Evolutionary conservation across 2,329 filamentous ascomycete genomes (phyloP).

Genomic region (Sphaerulina populicola): DNA sequence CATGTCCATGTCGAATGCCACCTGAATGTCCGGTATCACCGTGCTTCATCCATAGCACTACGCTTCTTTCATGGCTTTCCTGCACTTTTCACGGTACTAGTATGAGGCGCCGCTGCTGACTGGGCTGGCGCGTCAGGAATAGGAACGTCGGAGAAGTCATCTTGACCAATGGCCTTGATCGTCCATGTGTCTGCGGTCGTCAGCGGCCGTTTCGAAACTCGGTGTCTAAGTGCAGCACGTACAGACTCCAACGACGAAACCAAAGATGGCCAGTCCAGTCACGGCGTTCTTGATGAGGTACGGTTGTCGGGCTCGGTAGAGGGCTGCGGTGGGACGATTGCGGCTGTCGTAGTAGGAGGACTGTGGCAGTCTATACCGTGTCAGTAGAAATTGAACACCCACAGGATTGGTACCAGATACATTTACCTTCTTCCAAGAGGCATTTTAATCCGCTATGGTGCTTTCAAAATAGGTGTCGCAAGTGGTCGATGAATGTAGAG

Average conservation of each 20-base stretch:
- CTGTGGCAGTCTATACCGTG: conserved; percentile 42
- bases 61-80: conserved; percentile 13
- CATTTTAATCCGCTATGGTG: conserved; percentile 11
- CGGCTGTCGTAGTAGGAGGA: conserved; percentile 88
- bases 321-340: conserved; percentile 75
- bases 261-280: conserved; percentile 66
- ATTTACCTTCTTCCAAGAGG: conserved; percentile 16
- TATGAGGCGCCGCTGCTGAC: conserved; percentile 29
- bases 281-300: conserved; percentile 85
- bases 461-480: not conserved
- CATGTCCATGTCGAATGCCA: not conserved
- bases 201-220: not conserved
- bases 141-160: conserved; percentile 92
- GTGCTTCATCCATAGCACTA: not conserved
- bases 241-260: conserved; percentile 81
- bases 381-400: conserved; percentile 1
- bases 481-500: not conserved
- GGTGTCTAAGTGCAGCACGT: conserved; percentile 37
- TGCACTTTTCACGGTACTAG: conserved; percentile 21
- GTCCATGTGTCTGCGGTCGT: conserved; percentile 55
- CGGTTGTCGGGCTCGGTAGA: conserved; percentile 83
- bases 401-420: conserved; percentile 2
- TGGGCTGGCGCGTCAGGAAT: conserved; percentile 65
- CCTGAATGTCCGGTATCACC: not conserved
- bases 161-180: conserved; percentile 81